phyloP scores from a whole-genome alignment of 768 basidiomycete species.

The Boletus tylopilopsis region DNA sequence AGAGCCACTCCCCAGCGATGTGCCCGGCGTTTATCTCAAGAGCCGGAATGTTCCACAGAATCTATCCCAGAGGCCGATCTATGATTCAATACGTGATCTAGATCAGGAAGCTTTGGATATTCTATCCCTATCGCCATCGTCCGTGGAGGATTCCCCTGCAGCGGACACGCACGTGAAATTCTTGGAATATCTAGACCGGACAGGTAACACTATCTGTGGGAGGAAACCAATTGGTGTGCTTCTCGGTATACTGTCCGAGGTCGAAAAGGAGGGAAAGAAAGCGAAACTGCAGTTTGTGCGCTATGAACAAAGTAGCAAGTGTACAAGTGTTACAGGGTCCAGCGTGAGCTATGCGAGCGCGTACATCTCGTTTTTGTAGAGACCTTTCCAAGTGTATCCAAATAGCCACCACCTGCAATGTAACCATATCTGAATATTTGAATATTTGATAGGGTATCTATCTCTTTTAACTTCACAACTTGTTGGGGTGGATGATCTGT shows the following conservation, averaged over 20 bases:
- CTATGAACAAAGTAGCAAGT: conserved; percentile 90
- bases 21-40: conserved; percentile 49
- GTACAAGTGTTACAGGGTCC: conserved; percentile 63
- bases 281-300: conserved; percentile 72
- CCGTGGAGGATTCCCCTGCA: conserved; percentile 40
- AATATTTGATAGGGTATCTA: not conserved
- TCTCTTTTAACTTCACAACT: not conserved
- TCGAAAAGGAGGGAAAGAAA: conserved; percentile 43
- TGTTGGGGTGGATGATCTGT: conserved; percentile 33
- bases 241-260: conserved; percentile 63
- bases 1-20: conserved; percentile 45
- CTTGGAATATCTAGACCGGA: conserved; percentile 60
- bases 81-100: conserved; percentile 76
- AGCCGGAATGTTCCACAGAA: conserved; percentile 38
- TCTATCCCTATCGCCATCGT: conserved; percentile 52
- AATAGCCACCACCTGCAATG: not conserved
- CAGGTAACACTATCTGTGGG: conserved; percentile 96
- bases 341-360: conserved; percentile 98
- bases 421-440: not conserved
- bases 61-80: conserved; percentile 57
- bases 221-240: conserved; percentile 94
- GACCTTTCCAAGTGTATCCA: not conserved
- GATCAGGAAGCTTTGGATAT: conserved; percentile 86
- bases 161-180: conserved; percentile 58
- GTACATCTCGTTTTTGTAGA: conserved; percentile 53